A percentile compares a stretch with the other conserved stretches of the same genome.
phyloP scores from a whole-genome alignment of 768 basidiomycete species.

The Trametes gibbosa region DNA sequence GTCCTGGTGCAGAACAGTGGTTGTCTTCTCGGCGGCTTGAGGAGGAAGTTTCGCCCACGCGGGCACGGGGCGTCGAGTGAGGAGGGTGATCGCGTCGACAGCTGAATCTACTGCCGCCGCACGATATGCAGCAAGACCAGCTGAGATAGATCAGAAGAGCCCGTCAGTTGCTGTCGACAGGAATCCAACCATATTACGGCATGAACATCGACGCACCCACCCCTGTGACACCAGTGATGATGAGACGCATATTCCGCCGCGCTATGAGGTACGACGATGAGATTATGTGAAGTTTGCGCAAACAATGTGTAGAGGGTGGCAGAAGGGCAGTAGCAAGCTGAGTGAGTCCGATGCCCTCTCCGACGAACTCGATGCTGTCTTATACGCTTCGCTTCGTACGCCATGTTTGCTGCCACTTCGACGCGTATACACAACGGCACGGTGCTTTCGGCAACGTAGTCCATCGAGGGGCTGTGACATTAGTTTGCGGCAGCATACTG shows the following conservation, averaged over 20 bases:
- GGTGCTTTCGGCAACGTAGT: too few species aligned
- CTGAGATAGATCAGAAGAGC: slow-evolving; percentile 14
- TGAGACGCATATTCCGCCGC: background rate
- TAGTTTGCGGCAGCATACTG: too few species aligned
- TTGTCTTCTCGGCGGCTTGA: slow-evolving; percentile 30
- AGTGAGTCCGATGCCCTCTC: too few species aligned
- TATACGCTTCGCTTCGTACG: too few species aligned
- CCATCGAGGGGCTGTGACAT: too few species aligned
- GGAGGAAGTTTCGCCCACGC: slow-evolving; percentile 31
- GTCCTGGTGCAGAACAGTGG: slow-evolving; percentile 33
- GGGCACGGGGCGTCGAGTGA: slow-evolving; percentile 34
- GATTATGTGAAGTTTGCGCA: background rate
- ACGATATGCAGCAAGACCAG: slow-evolving; percentile 35
- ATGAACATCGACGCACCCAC: slow-evolving; percentile 24
- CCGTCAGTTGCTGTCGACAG: background rate
- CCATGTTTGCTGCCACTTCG: too few species aligned
- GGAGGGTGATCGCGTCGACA: slow-evolving; percentile 32
- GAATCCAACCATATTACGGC: too few species aligned
- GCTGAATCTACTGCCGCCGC: slow-evolving; percentile 31
- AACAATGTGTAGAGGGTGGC: too few species aligned
- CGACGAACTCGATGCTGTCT: too few species aligned
- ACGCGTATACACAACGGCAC: too few species aligned
- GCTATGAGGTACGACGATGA: background rate
- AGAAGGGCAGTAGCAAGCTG: too few species aligned
- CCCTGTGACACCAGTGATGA: slow-evolving; percentile 34